Percentiles rank a stretch among this genome's conserved stretches.
Conservation (phyloP, 805 yeast species). For the Starmerella vaccinii region DNA sequence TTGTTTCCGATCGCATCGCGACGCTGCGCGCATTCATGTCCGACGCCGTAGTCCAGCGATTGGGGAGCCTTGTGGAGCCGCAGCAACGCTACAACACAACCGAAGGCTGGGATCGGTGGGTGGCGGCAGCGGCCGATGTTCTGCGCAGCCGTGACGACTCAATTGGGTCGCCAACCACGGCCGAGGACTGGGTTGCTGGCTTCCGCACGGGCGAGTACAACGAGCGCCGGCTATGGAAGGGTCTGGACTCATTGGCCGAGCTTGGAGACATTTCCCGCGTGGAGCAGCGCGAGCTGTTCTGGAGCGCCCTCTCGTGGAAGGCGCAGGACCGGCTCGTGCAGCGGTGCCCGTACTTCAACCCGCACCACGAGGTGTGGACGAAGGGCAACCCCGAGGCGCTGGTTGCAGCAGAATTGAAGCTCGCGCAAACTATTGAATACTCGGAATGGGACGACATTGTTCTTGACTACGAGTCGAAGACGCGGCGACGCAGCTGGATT, state of each 20-base stretch:
- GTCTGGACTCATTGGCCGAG: not conserved
- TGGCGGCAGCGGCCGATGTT: not conserved
- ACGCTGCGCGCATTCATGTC: constrained; percentile 4
- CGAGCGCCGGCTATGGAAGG: not conserved
- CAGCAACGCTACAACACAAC: not conserved
- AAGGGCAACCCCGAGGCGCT: not conserved
- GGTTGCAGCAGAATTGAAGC: not conserved
- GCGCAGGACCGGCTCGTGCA: not conserved
- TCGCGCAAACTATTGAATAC: not conserved
- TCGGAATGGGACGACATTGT: not conserved
- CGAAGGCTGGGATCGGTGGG: not conserved
- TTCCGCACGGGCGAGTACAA: not conserved
- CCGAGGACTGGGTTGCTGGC: not conserved
- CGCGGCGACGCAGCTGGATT: too few species aligned
- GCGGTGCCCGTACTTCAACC: not conserved
- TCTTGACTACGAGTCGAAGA: too few species aligned
- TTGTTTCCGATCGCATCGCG: not conserved
- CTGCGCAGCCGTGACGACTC: not conserved
- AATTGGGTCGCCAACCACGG: not conserved
- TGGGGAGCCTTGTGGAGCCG: not conserved
- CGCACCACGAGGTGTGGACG: not conserved
- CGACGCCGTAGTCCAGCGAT: not conserved
- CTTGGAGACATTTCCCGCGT: not conserved
- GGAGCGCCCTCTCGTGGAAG: not conserved
- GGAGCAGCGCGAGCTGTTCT: not conserved